These are phyloP conservation scores for Syncephalastrum contaminatum DNA, from an alignment of 371 early-diverging fungal genomes.

Conservation along the genomic window DNA sequence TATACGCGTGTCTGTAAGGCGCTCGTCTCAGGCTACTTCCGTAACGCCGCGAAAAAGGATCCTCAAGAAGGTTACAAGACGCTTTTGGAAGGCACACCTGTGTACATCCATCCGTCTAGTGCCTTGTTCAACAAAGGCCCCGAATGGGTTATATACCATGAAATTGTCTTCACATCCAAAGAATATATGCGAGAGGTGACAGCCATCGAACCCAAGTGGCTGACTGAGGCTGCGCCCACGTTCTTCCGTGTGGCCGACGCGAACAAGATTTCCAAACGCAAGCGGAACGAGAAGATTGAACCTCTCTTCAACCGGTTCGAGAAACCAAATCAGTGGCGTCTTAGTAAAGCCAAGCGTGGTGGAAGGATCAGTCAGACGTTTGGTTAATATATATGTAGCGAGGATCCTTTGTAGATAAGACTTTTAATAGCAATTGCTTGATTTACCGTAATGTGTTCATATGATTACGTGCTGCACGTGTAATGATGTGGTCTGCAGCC, in stretches of 20 bases:
- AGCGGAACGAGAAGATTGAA: constrained; percentile 88
- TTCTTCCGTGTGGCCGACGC: constrained; percentile 94
- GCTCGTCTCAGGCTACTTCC: constrained; percentile 91
- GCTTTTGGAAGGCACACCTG: constrained; percentile 94
- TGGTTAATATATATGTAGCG: constrained; percentile 27
- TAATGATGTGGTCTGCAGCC: too few relatives aligned
- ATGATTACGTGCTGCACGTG: too few relatives aligned
- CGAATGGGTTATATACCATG: constrained; percentile 98
- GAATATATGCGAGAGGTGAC: constrained; percentile 98
- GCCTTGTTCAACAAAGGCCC: constrained; percentile 95
- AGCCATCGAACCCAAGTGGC: constrained; percentile 96
- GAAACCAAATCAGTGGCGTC: constrained; percentile 86
- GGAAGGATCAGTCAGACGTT: constrained; percentile 81
- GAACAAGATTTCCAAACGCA: constrained; percentile 89
- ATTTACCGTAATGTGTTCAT: too few relatives aligned
- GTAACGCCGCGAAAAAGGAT: constrained; percentile 96
- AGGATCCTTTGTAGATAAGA: too few relatives aligned
- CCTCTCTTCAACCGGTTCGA: constrained; percentile 94
- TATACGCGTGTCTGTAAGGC: constrained; percentile 88
- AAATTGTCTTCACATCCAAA: constrained; percentile 94
- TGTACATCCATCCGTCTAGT: constrained; percentile 94
- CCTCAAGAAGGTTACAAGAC: constrained; percentile 98
- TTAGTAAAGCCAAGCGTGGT: constrained; percentile 75
- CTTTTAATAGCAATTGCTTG: too few relatives aligned
- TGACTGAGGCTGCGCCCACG: constrained; percentile 95